These are phyloP conservation scores for Trametes cinnabarina DNA, from an alignment of 768 basidiomycete genomes.

Conservation along the genomic window DNA sequence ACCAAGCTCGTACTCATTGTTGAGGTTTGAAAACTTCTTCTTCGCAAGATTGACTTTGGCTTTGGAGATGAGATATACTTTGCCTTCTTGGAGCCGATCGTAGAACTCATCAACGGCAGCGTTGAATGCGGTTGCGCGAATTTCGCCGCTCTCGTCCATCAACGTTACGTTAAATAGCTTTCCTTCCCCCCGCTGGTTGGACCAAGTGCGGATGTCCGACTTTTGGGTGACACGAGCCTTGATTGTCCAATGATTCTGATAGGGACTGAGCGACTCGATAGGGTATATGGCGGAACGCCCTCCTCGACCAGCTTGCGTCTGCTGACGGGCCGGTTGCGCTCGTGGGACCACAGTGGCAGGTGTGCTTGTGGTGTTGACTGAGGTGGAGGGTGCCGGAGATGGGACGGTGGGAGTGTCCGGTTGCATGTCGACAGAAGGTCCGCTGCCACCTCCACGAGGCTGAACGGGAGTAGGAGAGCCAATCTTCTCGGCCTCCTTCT, in stretches of 20 bases:
- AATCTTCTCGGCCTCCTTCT: constrained; percentile 62
- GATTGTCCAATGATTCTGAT: constrained; percentile 99
- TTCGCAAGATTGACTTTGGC: constrained; percentile 93
- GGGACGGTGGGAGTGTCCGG: constrained; percentile 25
- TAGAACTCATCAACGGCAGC: constrained; percentile 78
- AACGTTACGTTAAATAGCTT: constrained; percentile 90
- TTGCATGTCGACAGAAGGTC: constrained; percentile 9
- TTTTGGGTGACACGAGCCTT: constrained; percentile 91
- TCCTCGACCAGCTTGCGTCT: constrained; percentile 12
- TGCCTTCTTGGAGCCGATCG: constrained; percentile 84
- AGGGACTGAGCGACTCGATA: constrained; percentile 93
- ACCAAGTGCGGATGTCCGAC: constrained; percentile 85
- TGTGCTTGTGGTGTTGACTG: constrained; percentile 13
- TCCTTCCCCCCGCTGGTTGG: constrained; percentile 87
- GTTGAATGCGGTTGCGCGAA: constrained; percentile 91
- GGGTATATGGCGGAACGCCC: constrained; percentile 55
- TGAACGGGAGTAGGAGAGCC: constrained; percentile 51
- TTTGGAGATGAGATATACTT: constrained; percentile 88
- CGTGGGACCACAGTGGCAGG: constrained; percentile 23
- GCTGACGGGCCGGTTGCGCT: constrained; percentile 3
- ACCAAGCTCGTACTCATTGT: constrained; percentile 90
- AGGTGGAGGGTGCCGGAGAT: constrained; percentile 31
- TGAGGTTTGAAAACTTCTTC: constrained; percentile 89
- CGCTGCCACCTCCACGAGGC: constrained; percentile 34
- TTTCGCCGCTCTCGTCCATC: constrained; percentile 94